Evolutionary conservation across 176 grass and related monocot species (phyloP).

Genomic region (Cenchrus americanus): DNA sequence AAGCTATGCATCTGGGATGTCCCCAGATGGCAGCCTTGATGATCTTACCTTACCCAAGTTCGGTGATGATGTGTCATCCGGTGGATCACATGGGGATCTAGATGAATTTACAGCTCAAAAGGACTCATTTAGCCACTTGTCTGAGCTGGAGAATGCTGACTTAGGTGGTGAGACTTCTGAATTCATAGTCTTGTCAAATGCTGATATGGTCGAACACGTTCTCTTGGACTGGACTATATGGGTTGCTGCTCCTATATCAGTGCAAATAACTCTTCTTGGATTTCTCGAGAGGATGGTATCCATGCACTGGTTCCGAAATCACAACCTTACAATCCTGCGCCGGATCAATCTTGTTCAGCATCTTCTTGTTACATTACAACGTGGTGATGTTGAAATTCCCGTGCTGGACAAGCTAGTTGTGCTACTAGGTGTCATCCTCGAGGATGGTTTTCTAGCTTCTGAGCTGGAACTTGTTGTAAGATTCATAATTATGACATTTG

Average conservation of each 20-base stretch:
- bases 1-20: slow-evolving; percentile 73
- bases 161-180: slow-evolving; percentile 79
- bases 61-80: slow-evolving; percentile 80
- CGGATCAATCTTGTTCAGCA: slow-evolving; percentile 97
- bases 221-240: slow-evolving; percentile 99
- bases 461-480: slow-evolving; percentile 96
- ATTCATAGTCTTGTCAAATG: slow-evolving; percentile 97
- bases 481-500: slow-evolving; percentile 99
- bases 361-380: slow-evolving; percentile 95
- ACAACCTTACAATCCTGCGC: slow-evolving; percentile 95
- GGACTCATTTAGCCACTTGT: slow-evolving; percentile 95
- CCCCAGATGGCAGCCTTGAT: slow-evolving; percentile 73
- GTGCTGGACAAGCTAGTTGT: slow-evolving; percentile 98
- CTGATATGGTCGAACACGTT: slow-evolving; percentile 99
- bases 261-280: slow-evolving; percentile 94
- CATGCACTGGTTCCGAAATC: slow-evolving; percentile 98
- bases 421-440: slow-evolving; percentile 97
- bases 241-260: slow-evolving; percentile 87
- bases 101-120: slow-evolving; percentile 83
- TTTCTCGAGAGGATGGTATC: slow-evolving; percentile 99
- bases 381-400: slow-evolving; percentile 93
- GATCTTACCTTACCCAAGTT: slow-evolving; percentile 88
- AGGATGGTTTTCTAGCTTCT: slow-evolving; percentile 95
- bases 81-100: slow-evolving; percentile 88
- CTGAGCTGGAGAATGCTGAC: slow-evolving; percentile 90